Evolutionary conservation across 768 basidiomycete genomes (phyloP).

Genomic region (Boletales sp.): DNA sequence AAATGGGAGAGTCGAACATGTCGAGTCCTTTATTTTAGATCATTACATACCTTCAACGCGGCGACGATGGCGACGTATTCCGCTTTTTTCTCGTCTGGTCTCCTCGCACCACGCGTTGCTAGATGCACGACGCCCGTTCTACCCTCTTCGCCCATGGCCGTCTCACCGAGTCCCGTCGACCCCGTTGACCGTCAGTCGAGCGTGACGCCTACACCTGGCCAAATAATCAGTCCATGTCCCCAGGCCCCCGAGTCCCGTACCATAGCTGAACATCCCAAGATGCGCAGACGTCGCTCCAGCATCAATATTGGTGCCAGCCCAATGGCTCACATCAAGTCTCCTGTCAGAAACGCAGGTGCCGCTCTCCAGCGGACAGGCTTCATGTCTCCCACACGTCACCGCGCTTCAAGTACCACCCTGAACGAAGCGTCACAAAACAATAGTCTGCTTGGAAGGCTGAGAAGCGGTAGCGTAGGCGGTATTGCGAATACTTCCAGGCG

Average conservation of each 20-base stretch:
- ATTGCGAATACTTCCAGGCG: conserved; percentile 28
- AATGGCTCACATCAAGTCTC: conserved; percentile 56
- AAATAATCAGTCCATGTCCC: conserved; percentile 25
- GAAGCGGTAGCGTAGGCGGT: conserved; percentile 50
- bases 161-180: conserved; percentile 20
- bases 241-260: conserved; percentile 15
- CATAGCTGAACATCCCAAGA: conserved; percentile 35
- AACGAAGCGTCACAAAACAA: conserved; percentile 35
- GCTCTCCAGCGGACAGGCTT: conserved; percentile 48
- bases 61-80: conserved; percentile 49
- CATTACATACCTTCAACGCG: background rate
- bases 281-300: conserved; percentile 62
- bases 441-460: conserved; percentile 48
- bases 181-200: conserved; percentile 36
- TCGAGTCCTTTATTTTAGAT: background rate
- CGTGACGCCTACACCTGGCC: conserved; percentile 34
- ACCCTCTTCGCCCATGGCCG: conserved; percentile 21
- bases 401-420: conserved; percentile 43
- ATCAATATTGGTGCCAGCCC: conserved; percentile 52
- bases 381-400: conserved; percentile 36
- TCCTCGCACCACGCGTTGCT: conserved; percentile 48
- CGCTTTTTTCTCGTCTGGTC: conserved; percentile 66
- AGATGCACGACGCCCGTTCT: conserved; percentile 23
- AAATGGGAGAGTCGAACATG: conserved; percentile 21
- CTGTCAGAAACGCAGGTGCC: conserved; percentile 46